Evolutionary conservation across 768 basidiomycete genomes (phyloP), one percentile per base, ranked within the genome.

Genomic region (Lactarius evosmus): DNA sequence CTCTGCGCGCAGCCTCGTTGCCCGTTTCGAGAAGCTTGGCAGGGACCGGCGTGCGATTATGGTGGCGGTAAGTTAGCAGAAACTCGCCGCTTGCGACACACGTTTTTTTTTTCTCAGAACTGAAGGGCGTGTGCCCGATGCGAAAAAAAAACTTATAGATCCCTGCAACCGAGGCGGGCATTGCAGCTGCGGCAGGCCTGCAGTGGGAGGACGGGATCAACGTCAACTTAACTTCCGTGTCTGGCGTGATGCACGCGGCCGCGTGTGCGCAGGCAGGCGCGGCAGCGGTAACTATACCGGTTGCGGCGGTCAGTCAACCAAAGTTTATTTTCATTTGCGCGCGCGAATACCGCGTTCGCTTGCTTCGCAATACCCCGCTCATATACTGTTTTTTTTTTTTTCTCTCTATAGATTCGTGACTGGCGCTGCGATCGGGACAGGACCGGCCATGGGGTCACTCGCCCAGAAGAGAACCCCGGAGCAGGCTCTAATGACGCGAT

Each of bases 141-240:
- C 55, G 22, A 32, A 57, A 46, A 46, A 25, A 17, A 27, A 12
- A 22, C 30, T 16, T 22, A 7, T 34, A 86, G 85, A 78, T 87
- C 41, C 83, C 85, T 33, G 84, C 85, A 6, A 86, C 85, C 0
- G 77, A 80, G 38, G 74, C 74, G 32, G 86, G 86, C 17, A 76
- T 86, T 14, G 58, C 62, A 29, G 85, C 85, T 7, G 79, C 83
- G 0, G 72, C 69, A 29, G 67, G 70, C 56, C 77, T 86, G 12
- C 72, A 75, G 38, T 66, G 71, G 25, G 69, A 69, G 51, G 67
- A 80, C 54, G 69, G 70, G n/a, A 80, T 86, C 33, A 74, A 78
- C 25, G 80, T 80, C 25, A 83, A 85, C 70, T 71, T 88, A 41
- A 76, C 76, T 41, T 68, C 81, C 52, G 85, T 86, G n/a, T 77